Evolutionary conservation across 805 yeast genomes (phyloP).

Genomic region (Saccharomycopsis sp.): DNA sequence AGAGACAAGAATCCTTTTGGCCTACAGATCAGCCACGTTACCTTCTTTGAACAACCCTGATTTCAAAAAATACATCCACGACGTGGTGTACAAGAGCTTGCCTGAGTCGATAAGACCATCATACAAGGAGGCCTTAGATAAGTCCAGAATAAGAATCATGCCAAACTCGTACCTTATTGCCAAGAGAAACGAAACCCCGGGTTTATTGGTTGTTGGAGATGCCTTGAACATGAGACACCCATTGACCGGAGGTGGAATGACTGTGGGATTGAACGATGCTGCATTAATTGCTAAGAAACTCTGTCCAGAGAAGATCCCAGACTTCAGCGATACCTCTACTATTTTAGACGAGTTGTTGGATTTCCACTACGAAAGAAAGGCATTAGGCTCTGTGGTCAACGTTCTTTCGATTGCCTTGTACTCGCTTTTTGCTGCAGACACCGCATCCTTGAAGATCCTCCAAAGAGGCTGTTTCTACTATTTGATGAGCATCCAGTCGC

Average conservation of each 20-base stretch:
- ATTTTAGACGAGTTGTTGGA: constrained; percentile 52
- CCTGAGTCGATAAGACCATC: constrained; percentile 64
- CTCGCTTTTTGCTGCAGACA: constrained; percentile 84
- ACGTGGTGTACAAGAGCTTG: constrained; percentile 56
- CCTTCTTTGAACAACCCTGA: constrained; percentile 60
- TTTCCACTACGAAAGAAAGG: constrained; percentile 76
- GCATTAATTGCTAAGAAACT: constrained; percentile 59
- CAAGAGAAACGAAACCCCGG: constrained; percentile 58
- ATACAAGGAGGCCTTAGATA: constrained; percentile 55
- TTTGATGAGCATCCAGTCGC: constrained; percentile 69
- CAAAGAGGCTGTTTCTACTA: constrained; percentile 88
- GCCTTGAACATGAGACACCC: constrained; percentile 98
- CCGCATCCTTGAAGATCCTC: constrained; percentile 52
- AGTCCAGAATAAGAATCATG: constrained; percentile 68
- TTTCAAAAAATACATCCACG: constrained; percentile 50
- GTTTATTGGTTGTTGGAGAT: constrained; percentile 82
- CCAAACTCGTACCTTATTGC: constrained; percentile 92
- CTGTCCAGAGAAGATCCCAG: constrained; percentile 44
- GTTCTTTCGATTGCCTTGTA: constrained; percentile 87
- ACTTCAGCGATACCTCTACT: constrained; percentile 49
- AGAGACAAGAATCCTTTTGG: constrained; percentile 87
- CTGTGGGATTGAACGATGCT: constrained; percentile 89
- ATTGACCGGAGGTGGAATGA: constrained; percentile 98
- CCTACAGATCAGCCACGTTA: constrained; percentile 64
- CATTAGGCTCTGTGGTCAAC: constrained; percentile 76